Base-by-base conservation (phyloP, 164 flowering plant species). In the Malania oleifera region DNA sequence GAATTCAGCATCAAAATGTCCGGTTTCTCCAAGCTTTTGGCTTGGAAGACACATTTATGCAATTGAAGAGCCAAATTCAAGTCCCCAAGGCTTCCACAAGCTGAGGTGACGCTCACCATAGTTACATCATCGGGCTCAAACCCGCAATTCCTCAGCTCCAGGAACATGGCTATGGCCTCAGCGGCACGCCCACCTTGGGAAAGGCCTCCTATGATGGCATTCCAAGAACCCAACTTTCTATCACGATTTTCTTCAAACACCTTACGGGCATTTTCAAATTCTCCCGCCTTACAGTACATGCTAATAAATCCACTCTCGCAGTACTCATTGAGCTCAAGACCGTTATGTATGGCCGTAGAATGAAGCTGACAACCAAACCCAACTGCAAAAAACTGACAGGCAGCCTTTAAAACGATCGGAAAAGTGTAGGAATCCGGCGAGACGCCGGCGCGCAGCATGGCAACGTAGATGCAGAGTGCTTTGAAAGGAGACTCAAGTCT, bases 161-260 rank as follows among this genome's bases (percentile, higher is more conserved):
- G 3, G 55, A 79, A 81, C 77, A 77, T 58, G 7, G 46, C 17
- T 0, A 81, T 34, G 1, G 86, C 82, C 44, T 81, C 84, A 40
- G 31, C 50, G 0, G 74, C 75, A 7, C 43, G 70, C n/a, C 81
- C 89, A 12, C 75, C 81, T 66, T 79, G 84, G 1, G 84, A 66
- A 60, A 74, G 61, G 8, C 86, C 86, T 10, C 73, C 76, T 20
- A 83, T 77, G 25, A 83, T 52, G 6, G 89, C 84, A 60, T 79
- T 83, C 86, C 89, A 83, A 39, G 86, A 81, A 63, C 86, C 86
- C 67, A 81, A 53, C 67, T 76, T 79, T 61, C 86, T 71, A 0
- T 73, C 76, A 66, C 56, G 54, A 63, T 75, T 84, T 73, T 73
- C 64, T 9, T 75, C 90, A 61, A 86, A 80, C 80, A 84, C 51